Conservation (phyloP, 2,329 filamentous ascomycete genomes). For the Fusarium floridanum region DNA sequence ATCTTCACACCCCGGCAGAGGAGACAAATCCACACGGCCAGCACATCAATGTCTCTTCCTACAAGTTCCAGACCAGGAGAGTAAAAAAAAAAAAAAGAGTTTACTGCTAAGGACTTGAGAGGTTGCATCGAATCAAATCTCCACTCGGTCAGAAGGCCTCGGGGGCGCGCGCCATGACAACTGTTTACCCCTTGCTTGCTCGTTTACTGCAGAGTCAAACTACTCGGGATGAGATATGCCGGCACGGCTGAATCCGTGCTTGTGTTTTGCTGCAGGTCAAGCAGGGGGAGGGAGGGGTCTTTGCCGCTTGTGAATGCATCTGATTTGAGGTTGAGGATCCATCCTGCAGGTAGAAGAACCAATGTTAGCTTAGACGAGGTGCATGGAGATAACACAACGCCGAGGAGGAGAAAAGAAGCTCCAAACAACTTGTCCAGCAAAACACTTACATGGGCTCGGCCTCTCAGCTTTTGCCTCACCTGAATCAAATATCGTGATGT, state of each 20-base stretch:
- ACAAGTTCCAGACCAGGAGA: background rate
- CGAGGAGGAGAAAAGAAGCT: background rate
- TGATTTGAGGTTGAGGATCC: background rate
- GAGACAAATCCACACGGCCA: constrained; percentile 8
- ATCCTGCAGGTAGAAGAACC: background rate
- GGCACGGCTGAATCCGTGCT: background rate
- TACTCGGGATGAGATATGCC: background rate
- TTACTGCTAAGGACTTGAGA: background rate
- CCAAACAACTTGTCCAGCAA: no score
- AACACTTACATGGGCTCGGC: no score
- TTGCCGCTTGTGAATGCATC: constrained; percentile 4
- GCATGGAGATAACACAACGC: background rate
- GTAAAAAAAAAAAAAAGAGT: background rate
- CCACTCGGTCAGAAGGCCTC: constrained; percentile 10
- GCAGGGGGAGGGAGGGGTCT: background rate
- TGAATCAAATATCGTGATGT: background rate
- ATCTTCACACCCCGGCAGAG: constrained; percentile 37
- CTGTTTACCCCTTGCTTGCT: background rate
- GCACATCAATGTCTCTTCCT: constrained; percentile 25
- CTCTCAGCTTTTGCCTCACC: background rate
- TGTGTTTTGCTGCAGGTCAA: background rate
- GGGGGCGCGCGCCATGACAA: constrained; percentile 4
- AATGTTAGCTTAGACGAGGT: background rate
- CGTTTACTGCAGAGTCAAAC: constrained; percentile 8
- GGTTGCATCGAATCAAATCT: constrained; percentile 4